These are phyloP conservation scores for Trichoderma sp. DNA, from an alignment of 2,329 filamentous ascomycete genomes.

Conservation along the genomic window DNA sequence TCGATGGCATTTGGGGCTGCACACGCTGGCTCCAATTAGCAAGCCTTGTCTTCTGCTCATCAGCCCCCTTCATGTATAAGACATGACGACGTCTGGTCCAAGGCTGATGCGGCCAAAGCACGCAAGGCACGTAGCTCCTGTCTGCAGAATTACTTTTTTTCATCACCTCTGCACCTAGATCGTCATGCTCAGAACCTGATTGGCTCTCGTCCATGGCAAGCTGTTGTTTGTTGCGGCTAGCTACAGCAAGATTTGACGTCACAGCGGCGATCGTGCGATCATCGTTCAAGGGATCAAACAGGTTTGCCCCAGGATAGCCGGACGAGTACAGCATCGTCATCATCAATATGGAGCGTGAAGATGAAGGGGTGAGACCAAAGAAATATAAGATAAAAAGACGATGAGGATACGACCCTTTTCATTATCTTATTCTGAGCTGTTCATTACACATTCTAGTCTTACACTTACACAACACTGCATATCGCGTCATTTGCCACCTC, in stretches of 20 bases:
- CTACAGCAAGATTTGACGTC: slow-evolving; percentile 23
- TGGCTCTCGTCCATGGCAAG: not conserved
- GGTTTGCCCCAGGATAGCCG: slow-evolving; percentile 1
- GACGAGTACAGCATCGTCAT: not conserved
- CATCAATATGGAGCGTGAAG: not conserved
- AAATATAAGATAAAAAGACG: slow-evolving; percentile 7
- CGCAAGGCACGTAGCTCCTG: not conserved
- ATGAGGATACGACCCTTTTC: not conserved
- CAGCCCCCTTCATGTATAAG: not conserved
- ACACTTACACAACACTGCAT: not conserved
- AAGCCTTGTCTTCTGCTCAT: not conserved
- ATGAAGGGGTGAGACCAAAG: not conserved
- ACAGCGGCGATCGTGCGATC: slow-evolving; percentile 20
- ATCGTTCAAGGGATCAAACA: slow-evolving; percentile 10
- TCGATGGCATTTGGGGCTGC: not conserved
- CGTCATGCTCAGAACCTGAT: not conserved
- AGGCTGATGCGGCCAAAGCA: not conserved
- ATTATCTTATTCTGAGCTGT: not conserved
- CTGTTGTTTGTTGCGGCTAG: slow-evolving; percentile 7
- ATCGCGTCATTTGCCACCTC: not conserved
- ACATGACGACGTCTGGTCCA: slow-evolving; percentile 5
- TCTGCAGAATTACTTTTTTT: slow-evolving; percentile 7
- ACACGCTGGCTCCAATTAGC: not conserved
- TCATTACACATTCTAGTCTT: not conserved
- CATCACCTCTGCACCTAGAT: slow-evolving; percentile 6